Evolutionary conservation across 305 asterid genomes (phyloP).

Genomic region (Fraxinus nigra): DNA sequence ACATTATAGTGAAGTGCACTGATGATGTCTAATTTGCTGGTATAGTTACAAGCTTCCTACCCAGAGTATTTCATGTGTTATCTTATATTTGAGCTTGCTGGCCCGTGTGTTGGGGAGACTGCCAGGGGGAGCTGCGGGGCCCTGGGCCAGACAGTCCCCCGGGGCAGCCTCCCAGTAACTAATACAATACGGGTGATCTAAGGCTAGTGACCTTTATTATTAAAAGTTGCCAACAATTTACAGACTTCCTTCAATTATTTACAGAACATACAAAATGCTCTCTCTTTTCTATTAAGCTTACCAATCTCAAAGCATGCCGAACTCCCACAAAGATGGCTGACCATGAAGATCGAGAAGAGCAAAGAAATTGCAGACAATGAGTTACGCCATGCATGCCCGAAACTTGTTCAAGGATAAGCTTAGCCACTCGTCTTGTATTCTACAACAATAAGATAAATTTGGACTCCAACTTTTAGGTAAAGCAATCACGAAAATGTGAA

Average conservation of each 20-base stretch:
- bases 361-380: conserved; percentile 81
- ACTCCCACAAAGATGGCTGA: conserved; percentile 62
- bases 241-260: conserved; percentile 12
- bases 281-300: conserved; percentile 34
- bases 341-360: conserved; percentile 69
- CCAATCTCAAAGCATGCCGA: conserved; percentile 91
- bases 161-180: conserved; percentile 14
- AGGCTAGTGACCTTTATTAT: conserved; percentile 21
- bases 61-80: not conserved
- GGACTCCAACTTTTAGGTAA: conserved; percentile 22
- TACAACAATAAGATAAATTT: conserved; percentile 42
- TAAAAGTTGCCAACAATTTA: conserved; percentile 15
- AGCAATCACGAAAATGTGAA: conserved; percentile 5
- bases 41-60: not conserved
- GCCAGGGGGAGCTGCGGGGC: not conserved
- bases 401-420: conserved; percentile 85
- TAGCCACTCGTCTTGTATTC: conserved; percentile 81
- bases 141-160: not conserved
- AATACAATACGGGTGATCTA: conserved; percentile 9
- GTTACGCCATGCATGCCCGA: conserved; percentile 75
- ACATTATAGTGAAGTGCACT: not conserved
- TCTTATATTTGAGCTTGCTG: not conserved
- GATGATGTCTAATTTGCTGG: not conserved
- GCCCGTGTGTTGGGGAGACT: not conserved
- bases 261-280: conserved; percentile 10